Percentiles rank a stretch among this genome's conserved stretches.
These are phyloP conservation scores for Singerocomus rubriflavus DNA, from an alignment of 1,284 basidiomycete species.

Conservation along the genomic window DNA sequence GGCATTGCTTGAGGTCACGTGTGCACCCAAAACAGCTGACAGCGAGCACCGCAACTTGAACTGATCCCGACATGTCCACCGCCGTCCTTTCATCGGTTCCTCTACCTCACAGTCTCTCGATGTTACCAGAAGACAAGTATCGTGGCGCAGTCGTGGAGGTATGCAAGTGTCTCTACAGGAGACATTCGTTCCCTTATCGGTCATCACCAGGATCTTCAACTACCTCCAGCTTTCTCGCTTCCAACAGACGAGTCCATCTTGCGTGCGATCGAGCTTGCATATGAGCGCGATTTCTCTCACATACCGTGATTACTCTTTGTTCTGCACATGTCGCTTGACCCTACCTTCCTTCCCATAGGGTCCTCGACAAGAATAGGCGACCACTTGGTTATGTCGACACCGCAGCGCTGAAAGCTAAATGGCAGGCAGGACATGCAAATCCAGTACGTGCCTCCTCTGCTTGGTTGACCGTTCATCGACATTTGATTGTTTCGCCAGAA, in stretches of 20 bases:
- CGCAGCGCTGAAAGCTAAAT: slow-evolving; percentile 67
- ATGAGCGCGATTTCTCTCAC: slow-evolving; percentile 88
- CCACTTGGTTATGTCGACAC: slow-evolving; percentile 85
- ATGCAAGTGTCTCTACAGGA: background rate
- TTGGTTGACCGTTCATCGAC: background rate
- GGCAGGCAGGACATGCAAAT: slow-evolving; percentile 69
- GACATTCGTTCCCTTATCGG: background rate
- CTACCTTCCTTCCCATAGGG: slow-evolving; percentile 43
- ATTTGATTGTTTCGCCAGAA: slow-evolving; percentile 37
- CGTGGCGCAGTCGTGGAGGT: slow-evolving; percentile 82
- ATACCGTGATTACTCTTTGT: slow-evolving; percentile 63
- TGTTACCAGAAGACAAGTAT: slow-evolving; percentile 52
- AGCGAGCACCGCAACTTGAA: too few relatives aligned
- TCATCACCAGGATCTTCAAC: slow-evolving; percentile 72
- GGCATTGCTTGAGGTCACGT: slow-evolving; percentile 1
- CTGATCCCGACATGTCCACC: background rate
- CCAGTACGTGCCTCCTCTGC: slow-evolving; percentile 47
- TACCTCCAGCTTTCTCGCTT: slow-evolving; percentile 86
- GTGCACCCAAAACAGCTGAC: background rate
- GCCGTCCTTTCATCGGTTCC: slow-evolving; percentile 6
- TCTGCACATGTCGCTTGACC: background rate
- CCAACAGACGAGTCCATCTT: slow-evolving; percentile 68
- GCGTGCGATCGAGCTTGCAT: slow-evolving; percentile 78
- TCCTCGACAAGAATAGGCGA: slow-evolving; percentile 67
- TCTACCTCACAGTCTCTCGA: background rate